phyloP scores from a whole-genome alignment of 2,329 filamentous ascomycete species.

The Phialophora chinensis region DNA sequence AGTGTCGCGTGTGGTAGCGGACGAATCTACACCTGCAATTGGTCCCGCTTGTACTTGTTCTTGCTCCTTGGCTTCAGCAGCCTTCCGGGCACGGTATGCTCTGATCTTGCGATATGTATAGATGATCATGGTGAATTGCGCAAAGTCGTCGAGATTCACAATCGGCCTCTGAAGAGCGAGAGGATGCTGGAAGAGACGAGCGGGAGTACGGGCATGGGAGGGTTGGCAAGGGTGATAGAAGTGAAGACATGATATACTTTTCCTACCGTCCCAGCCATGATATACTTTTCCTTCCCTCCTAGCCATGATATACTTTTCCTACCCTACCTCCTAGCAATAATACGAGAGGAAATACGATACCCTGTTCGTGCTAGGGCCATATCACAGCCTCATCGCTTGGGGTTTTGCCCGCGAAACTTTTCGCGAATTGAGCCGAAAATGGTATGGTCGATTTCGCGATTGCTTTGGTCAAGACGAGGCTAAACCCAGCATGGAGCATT shows the following conservation, averaged over 20 bases:
- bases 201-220: neutral
- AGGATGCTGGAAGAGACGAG: neutral
- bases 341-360: slow-evolving; percentile 1
- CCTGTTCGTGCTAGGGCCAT: neutral
- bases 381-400: slow-evolving; percentile 6
- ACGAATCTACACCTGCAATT: neutral
- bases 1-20: neutral
- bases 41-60: neutral
- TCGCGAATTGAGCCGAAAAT: slow-evolving; percentile 11
- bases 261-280: neutral
- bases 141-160: neutral
- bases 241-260: slow-evolving; percentile 7
- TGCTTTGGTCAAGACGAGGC: neutral
- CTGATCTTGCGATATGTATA: slow-evolving; percentile 31
- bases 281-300: neutral
- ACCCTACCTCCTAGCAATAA: neutral
- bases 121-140: slow-evolving; percentile 15
- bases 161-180: neutral
- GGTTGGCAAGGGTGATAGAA: no score
- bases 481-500: slow-evolving; percentile 12
- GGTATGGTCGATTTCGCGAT: slow-evolving; percentile 3
- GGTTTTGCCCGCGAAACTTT: neutral
- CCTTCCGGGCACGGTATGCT: slow-evolving; percentile 26
- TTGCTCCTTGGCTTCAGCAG: slow-evolving; percentile 22
- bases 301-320: slow-evolving; percentile 6